Evolutionary conservation across 2,329 filamentous ascomycete species (phyloP).

Genomic region (Diplodia sapinea): DNA sequence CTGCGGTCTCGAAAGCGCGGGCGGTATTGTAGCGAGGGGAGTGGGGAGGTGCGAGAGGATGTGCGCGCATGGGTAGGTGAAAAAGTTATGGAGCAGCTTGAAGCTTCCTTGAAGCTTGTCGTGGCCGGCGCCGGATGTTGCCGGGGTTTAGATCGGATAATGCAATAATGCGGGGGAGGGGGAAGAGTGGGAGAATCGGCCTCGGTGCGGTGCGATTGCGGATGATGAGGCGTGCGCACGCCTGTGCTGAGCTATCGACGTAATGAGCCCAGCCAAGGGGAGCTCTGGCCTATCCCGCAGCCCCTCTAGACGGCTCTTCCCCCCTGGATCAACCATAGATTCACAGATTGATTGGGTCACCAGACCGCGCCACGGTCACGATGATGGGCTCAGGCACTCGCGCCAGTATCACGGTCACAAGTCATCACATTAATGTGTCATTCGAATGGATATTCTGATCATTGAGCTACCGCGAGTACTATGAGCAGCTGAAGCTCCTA

Average conservation of each 20-base stretch:
- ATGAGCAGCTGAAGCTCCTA: neutral
- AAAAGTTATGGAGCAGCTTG: neutral
- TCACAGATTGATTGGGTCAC: neutral
- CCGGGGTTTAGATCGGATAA: neutral
- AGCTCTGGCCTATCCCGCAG: neutral
- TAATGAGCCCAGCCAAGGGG: conserved; percentile 20
- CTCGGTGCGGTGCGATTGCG: neutral
- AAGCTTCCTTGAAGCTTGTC: neutral
- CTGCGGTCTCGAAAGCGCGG: too few species aligned
- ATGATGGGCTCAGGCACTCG: neutral
- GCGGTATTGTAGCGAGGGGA: neutral
- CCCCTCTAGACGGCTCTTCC: neutral
- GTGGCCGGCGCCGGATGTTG: neutral
- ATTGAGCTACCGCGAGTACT: neutral
- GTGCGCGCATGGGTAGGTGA: neutral
- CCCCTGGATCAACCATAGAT: conserved; percentile 11
- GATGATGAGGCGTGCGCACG: conserved; percentile 1
- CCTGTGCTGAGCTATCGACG: neutral
- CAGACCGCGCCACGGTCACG: neutral
- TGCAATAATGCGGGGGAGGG: neutral
- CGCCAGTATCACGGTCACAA: neutral
- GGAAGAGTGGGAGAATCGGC: neutral
- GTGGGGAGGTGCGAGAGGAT: neutral
- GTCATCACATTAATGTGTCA: neutral
- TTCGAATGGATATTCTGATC: neutral